A percentile compares a stretch with the other conserved stretches of the same genome.
These are phyloP conservation scores for Cyberlindnera galapagoensis DNA, from an alignment of 805 yeast species.

Conservation along the genomic window DNA sequence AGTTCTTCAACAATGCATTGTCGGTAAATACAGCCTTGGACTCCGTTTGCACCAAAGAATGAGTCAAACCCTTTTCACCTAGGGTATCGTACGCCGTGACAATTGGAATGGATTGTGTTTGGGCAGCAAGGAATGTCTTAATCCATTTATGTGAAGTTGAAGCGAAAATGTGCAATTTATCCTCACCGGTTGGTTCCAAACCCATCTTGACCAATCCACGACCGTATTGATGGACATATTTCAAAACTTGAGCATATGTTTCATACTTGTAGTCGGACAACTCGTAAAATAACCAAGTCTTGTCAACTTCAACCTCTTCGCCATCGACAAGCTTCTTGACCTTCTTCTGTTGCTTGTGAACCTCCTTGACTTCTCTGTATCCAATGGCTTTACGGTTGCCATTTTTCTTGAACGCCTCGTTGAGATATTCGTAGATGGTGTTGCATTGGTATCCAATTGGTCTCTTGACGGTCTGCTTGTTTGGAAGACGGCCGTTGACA, in stretches of 20 bases:
- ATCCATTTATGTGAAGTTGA: conserved; percentile 87
- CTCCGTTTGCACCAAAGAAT: conserved; percentile 77
- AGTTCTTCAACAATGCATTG: conserved; percentile 57
- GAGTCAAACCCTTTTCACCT: conserved; percentile 83
- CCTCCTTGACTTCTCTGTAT: conserved; percentile 68
- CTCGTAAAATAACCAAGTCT: conserved; percentile 86
- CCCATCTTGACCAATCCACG: conserved; percentile 76
- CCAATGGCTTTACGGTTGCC: conserved; percentile 58
- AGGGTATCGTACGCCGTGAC: conserved; percentile 96
- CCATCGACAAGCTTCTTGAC: conserved; percentile 78
- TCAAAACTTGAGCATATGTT: conserved; percentile 50
- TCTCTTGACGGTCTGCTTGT: conserved; percentile 39
- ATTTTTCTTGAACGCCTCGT: conserved; percentile 53
- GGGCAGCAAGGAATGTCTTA: conserved; percentile 75
- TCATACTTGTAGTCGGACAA: conserved; percentile 63
- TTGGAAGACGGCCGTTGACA: conserved; percentile 48
- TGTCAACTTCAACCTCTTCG: conserved; percentile 60
- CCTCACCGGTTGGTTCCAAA: conserved; percentile 49
- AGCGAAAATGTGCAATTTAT: conserved; percentile 78
- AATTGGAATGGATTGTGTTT: conserved; percentile 72
- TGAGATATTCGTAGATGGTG: conserved; percentile 64
- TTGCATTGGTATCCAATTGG: conserved; percentile 61
- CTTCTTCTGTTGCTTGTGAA: conserved; percentile 69
- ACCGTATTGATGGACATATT: conserved; percentile 49
- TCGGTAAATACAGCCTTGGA: conserved; percentile 81